These are phyloP conservation scores for Raffaelea ambrosiae DNA, from an alignment of 2,329 filamentous ascomycete species.

Conservation along the genomic window DNA sequence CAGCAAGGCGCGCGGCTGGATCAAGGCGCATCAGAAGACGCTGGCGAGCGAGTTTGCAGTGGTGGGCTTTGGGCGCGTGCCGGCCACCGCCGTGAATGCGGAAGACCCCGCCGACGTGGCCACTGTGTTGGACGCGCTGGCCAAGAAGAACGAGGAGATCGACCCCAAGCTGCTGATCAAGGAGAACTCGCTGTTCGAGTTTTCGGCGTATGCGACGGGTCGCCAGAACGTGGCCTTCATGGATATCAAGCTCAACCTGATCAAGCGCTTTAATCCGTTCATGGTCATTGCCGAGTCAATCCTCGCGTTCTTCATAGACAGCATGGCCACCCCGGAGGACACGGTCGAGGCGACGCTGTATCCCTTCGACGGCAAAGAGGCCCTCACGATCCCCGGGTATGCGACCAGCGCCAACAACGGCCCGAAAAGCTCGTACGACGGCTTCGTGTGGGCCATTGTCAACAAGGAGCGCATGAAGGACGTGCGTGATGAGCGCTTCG, in stretches of 20 bases:
- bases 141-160: conserved; percentile 21
- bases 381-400: conserved; percentile 58
- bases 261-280: conserved; percentile 80
- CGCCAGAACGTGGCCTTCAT: conserved; percentile 88
- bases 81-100: conserved; percentile 11
- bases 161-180: conserved; percentile 56
- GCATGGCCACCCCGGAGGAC: conserved; percentile 60
- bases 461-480: conserved; percentile 92
- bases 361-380: conserved; percentile 88
- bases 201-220: conserved; percentile 78
- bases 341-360: conserved; percentile 70
- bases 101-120: conserved; percentile 43
- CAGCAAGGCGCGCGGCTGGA: conserved; percentile 72
- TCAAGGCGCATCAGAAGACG: conserved; percentile 60
- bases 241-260: conserved; percentile 72
- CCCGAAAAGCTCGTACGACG: conserved; percentile 66
- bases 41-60: conserved; percentile 77
- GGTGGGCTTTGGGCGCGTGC: conserved; percentile 66
- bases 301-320: conserved; percentile 73
- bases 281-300: conserved; percentile 52
- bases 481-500: conserved; percentile 86
- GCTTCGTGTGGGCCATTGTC: conserved; percentile 90
- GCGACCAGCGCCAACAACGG: conserved; percentile 34
- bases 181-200: conserved; percentile 85
- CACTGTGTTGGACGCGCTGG: conserved; percentile 53